Conservation (phyloP, 169 alveolate species). For the Amoebophrya sp. region DNA sequence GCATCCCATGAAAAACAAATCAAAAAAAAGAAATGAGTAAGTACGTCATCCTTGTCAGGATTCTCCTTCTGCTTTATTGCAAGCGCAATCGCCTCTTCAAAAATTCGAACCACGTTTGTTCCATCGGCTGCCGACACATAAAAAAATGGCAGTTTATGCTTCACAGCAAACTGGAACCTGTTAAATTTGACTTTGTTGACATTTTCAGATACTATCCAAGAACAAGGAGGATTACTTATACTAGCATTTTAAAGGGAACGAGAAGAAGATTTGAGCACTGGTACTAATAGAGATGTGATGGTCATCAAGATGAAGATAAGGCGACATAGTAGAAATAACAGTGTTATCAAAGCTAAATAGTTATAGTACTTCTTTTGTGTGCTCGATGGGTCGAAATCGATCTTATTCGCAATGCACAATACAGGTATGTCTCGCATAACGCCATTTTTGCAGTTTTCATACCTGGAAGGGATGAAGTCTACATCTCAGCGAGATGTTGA, state of each 20-base stretch:
- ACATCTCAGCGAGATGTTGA: too few species aligned
- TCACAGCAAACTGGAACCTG: constrained; percentile 66
- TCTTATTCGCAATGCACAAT: constrained; percentile 75
- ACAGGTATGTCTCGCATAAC: constrained; percentile 64
- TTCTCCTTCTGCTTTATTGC: constrained; percentile 47
- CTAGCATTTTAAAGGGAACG: too few species aligned
- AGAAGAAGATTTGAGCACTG: too few species aligned
- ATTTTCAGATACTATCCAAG: too few species aligned
- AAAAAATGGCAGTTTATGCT: constrained; percentile 66
- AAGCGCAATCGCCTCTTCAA: constrained; percentile 42
- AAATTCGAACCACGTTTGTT: constrained; percentile 69
- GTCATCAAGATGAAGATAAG: too few species aligned
- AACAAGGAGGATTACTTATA: too few species aligned
- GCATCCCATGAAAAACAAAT: not conserved
- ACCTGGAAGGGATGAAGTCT: too few species aligned
- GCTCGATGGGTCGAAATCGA: constrained; percentile 55
- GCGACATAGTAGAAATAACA: too few species aligned
- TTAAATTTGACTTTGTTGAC: too few species aligned
- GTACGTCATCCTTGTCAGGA: constrained; percentile 40
- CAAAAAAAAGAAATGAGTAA: not conserved
- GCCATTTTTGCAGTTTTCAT: not conserved
- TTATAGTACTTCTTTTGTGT: constrained; percentile 49
- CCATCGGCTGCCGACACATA: constrained; percentile 78
- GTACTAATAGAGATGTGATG: too few species aligned
- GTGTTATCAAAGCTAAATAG: too few species aligned